Evolutionary conservation across 129 eudicot species (phyloP).

Genomic region (Flaveria brownii): DNA sequence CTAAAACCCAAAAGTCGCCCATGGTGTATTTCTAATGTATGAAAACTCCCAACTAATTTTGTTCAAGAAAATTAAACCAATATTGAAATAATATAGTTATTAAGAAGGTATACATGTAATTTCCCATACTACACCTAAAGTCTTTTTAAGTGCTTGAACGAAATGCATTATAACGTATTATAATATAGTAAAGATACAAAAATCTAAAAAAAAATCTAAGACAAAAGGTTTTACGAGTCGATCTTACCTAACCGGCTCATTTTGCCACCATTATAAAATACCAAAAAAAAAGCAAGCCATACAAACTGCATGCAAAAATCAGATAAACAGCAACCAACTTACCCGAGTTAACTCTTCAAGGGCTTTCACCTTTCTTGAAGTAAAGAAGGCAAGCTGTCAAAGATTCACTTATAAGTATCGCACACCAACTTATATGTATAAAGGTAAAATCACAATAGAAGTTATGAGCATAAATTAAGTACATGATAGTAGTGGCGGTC

Average conservation of each 20-base stretch:
- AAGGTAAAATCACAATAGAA: background rate
- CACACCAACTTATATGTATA: background rate
- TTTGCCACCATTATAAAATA: slow-evolving; percentile 1
- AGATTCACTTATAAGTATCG: background rate
- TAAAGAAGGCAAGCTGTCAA: slow-evolving; percentile 85
- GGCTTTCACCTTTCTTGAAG: slow-evolving; percentile 80
- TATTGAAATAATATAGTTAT: background rate
- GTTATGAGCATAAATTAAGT: slow-evolving; percentile 27
- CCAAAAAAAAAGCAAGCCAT: background rate
- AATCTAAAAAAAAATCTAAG: background rate
- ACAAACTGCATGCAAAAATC: background rate
- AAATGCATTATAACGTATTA: background rate
- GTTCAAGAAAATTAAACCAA: background rate
- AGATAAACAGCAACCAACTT: slow-evolving; percentile 24
- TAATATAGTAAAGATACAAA: background rate
- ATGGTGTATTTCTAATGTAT: background rate
- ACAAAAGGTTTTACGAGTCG: background rate
- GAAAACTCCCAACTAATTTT: background rate
- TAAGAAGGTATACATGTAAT: background rate
- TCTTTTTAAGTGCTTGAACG: background rate
- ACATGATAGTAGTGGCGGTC: slow-evolving; percentile 93
- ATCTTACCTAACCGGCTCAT: background rate
- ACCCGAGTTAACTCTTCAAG: slow-evolving; percentile 95
- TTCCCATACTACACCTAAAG: background rate
- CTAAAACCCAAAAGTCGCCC: background rate